phyloP scores from a whole-genome alignment of 177 flowering plant species.

The Vitis hybrid region DNA sequence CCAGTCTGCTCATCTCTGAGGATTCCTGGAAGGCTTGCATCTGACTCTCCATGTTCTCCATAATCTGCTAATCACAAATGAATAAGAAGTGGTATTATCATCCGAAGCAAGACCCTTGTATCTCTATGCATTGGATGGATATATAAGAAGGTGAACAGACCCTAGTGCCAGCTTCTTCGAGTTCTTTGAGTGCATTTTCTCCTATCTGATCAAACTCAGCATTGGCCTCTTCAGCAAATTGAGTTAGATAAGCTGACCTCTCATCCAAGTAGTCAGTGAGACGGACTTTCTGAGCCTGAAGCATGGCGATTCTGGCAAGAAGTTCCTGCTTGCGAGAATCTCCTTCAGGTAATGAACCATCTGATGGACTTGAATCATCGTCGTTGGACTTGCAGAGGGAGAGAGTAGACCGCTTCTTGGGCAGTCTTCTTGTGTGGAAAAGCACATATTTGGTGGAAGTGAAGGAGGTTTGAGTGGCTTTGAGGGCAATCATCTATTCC shows the following conservation, averaged over 20 bases:
- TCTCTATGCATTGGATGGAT: conserved; percentile 5
- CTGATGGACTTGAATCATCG: conserved; percentile 19
- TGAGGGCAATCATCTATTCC: conserved; percentile 51
- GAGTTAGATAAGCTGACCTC: conserved; percentile 59
- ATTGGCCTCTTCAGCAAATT: conserved; percentile 84
- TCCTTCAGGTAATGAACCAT: conserved; percentile 54
- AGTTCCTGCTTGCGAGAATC: conserved; percentile 70
- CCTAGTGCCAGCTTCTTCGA: conserved; percentile 71
- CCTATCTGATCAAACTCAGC: conserved; percentile 76
- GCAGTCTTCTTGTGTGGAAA: conserved; percentile 20
- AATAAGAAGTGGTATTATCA: conserved; percentile 16
- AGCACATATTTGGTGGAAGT: conserved; percentile 28
- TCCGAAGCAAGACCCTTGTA: conserved; percentile 2
- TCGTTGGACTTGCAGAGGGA: conserved; percentile 48
- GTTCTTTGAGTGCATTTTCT: conserved; percentile 69
- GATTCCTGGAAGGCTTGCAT: conserved; percentile 82
- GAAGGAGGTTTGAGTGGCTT: conserved; percentile 49
- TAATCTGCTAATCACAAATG: conserved; percentile 60
- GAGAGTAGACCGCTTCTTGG: conserved; percentile 25
- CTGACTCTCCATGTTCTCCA: conserved; percentile 64
- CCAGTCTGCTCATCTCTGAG: conserved; percentile 46
- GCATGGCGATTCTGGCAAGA: conserved; percentile 74
- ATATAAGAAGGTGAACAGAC: conserved; percentile 33
- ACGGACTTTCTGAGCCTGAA: conserved; percentile 80
- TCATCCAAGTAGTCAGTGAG: conserved; percentile 81